Percentiles rank a stretch among this genome's conserved stretches.
Conservation (phyloP, 208 protist species). For the Acanthamoeba royreba region DNA sequence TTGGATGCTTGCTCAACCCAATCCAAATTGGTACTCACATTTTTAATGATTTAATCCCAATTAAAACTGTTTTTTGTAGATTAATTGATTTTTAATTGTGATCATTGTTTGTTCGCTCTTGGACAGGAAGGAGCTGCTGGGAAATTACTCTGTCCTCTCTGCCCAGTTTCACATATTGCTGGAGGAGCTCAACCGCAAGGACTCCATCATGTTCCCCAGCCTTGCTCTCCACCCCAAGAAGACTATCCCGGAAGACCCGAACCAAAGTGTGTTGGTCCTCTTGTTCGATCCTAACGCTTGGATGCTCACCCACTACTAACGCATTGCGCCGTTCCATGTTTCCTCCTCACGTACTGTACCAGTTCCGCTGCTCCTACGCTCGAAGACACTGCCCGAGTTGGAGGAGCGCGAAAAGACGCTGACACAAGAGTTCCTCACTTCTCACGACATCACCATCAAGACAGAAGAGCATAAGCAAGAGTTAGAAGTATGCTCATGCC, state of each 20-base stretch:
- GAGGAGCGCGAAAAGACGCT: constrained; percentile 26
- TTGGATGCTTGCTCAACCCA: not conserved
- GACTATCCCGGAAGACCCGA: not conserved
- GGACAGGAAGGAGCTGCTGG: not conserved
- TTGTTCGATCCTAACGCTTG: not conserved
- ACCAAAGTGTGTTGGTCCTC: not conserved
- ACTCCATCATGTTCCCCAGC: not conserved
- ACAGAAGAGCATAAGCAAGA: not conserved
- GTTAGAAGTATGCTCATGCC: not conserved
- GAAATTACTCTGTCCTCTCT: not conserved
- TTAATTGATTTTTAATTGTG: not conserved
- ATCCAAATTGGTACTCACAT: not conserved
- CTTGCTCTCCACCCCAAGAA: constrained; percentile 1
- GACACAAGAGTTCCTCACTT: not conserved
- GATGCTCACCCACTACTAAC: not conserved
- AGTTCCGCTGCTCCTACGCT: not conserved
- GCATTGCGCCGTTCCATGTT: too few species aligned
- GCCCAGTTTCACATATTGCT: constrained; percentile 28
- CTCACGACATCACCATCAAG: not conserved
- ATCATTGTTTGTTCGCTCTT: not conserved
- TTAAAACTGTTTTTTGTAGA: not conserved
- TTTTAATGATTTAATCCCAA: not conserved
- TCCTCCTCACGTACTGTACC: not conserved
- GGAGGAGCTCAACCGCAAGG: not conserved
- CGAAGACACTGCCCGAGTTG: constrained; percentile 12